Percentiles rank a stretch among this genome's conserved stretches.
These are phyloP conservation scores for Colletotrichum brevisporum DNA, from an alignment of 2,329 filamentous ascomycete species.

Conservation along the genomic window DNA sequence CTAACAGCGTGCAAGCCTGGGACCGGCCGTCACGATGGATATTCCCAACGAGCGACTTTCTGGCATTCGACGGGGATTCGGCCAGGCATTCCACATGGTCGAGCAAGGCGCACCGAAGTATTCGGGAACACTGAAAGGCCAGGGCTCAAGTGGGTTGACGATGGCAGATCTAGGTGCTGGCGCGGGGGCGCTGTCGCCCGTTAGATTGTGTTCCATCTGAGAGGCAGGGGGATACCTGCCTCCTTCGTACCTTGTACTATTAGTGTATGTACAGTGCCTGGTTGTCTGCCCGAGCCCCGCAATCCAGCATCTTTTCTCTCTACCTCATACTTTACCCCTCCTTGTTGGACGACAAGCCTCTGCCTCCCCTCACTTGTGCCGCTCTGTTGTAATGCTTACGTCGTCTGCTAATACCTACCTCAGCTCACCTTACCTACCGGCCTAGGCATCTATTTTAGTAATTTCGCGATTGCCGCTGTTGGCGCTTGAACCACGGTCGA, in stretches of 20 bases:
- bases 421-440: too few species aligned
- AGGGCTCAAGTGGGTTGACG: constrained; percentile 20
- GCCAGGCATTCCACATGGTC: constrained; percentile 5
- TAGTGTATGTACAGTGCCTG: constrained; percentile 1
- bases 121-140: not conserved
- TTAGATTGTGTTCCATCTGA: not conserved
- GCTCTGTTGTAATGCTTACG: not conserved
- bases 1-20: constrained; percentile 12
- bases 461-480: constrained; percentile 8
- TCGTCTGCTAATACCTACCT: not conserved
- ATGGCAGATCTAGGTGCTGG: constrained; percentile 8
- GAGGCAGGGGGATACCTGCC: not conserved
- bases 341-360: constrained; percentile 12
- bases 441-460: too few species aligned
- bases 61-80: constrained; percentile 1
- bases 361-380: constrained; percentile 3
- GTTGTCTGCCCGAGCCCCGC: constrained; percentile 31
- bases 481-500: constrained; percentile 1
- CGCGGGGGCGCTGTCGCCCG: constrained; percentile 14
- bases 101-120: not conserved
- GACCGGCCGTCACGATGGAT: constrained; percentile 9
- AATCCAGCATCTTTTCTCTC: constrained; percentile 36
- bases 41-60: not conserved
- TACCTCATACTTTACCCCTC: constrained; percentile 39
- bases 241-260: too few species aligned